phyloP scores from a whole-genome alignment of 306 rosid genomes.

The Cyclanthera cordifolia region DNA sequence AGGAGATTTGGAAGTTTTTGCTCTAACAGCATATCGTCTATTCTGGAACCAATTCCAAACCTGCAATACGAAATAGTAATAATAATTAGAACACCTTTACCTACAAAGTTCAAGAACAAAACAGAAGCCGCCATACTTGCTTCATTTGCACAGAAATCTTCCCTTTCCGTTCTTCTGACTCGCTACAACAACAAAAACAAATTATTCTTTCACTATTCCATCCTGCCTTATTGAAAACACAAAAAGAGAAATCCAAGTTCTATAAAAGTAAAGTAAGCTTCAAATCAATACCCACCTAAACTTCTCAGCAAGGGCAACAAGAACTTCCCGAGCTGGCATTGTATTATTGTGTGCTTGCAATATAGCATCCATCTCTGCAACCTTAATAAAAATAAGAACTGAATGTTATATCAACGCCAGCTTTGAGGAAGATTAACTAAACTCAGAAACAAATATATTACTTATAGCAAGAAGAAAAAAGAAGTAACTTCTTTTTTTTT shows the following conservation, averaged over 20 bases:
- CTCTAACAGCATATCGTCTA: conserved; percentile 83
- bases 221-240: conserved; percentile 37
- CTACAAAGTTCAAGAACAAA: not conserved
- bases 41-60: conserved; percentile 99
- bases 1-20: conserved; percentile 63
- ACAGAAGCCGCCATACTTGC: conserved; percentile 48
- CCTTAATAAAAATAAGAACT: conserved; percentile 31
- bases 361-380: conserved; percentile 81
- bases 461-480: not conserved
- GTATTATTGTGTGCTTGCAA: conserved; percentile 66
- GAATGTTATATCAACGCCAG: not conserved
- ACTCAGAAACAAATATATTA: not conserved
- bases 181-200: conserved; percentile 37
- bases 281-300: conserved; percentile 47
- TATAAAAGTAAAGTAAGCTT: not conserved
- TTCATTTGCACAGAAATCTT: conserved; percentile 89
- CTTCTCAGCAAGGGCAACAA: conserved; percentile 68
- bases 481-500: no score
- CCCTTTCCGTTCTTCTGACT: conserved; percentile 71
- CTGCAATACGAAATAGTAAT: conserved; percentile 34
- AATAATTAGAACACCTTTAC: not conserved
- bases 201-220: conserved; percentile 32
- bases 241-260: not conserved
- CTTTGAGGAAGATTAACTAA: not conserved
- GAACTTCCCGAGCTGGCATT: conserved; percentile 77